phyloP scores from a whole-genome alignment of 768 basidiomycete genomes.

The Mycena rebaudengoi region DNA sequence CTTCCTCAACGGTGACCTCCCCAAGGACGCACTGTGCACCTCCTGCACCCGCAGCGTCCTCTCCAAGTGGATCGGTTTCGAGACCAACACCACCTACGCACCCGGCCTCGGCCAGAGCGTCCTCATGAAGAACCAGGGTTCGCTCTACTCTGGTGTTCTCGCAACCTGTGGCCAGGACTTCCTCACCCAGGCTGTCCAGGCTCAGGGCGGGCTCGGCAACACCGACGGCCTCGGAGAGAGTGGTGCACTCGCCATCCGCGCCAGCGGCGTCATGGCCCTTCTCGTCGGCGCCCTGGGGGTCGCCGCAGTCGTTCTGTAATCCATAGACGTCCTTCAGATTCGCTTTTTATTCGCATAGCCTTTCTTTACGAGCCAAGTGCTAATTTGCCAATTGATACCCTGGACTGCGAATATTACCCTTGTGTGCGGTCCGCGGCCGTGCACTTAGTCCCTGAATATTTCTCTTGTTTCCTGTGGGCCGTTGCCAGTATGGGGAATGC shows the following conservation, averaged over 20 bases:
- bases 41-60: conserved; percentile 84
- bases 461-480: too few relatives aligned
- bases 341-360: too few relatives aligned
- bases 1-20: conserved; percentile 65
- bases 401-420: too few relatives aligned
- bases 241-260: conserved; percentile 27
- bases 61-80: conserved; percentile 79
- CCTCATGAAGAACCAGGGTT: conserved; percentile 70
- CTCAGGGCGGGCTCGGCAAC: conserved; percentile 67
- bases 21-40: conserved; percentile 72
- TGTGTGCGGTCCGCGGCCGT: too few relatives aligned
- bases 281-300: conserved; percentile 40
- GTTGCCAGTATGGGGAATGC: too few relatives aligned
- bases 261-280: conserved; percentile 37
- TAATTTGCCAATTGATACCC: too few relatives aligned
- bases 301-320: conserved; percentile 19
- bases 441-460: too few relatives aligned
- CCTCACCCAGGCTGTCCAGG: conserved; percentile 71
- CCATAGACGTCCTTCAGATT: too few relatives aligned
- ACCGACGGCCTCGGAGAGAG: conserved; percentile 41
- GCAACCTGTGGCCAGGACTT: conserved; percentile 76
- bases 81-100: conserved; percentile 75
- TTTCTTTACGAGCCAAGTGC: too few relatives aligned
- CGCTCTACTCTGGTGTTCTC: conserved; percentile 70
- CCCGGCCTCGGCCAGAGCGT: conserved; percentile 73